Evolutionary conservation across 2,329 filamentous ascomycete species (phyloP).

Genomic region (Verticillium isaacii): DNA sequence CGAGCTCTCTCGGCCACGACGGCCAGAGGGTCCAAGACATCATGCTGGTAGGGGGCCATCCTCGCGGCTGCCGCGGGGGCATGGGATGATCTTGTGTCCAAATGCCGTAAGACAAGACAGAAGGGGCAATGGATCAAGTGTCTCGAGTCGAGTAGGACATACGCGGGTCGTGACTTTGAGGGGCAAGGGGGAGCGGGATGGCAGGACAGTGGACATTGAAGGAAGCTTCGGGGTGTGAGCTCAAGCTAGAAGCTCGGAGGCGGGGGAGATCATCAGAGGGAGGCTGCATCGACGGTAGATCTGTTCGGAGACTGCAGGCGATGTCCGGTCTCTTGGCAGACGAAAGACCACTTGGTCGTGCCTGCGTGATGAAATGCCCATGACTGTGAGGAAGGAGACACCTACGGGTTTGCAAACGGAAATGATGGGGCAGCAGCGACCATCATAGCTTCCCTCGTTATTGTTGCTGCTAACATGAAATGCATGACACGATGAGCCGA

Average conservation of each 20-base stretch:
- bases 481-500: no score
- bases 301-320: not conserved
- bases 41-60: not conserved
- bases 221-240: not conserved
- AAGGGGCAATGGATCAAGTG: not conserved
- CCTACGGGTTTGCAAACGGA: not conserved
- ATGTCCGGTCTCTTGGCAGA: no score
- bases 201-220: not conserved
- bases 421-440: not conserved
- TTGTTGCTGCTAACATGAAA: no score
- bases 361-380: no score
- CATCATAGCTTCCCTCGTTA: no score
- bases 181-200: not conserved
- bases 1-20: not conserved
- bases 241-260: not conserved
- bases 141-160: no score
- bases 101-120: not conserved
- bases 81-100: not conserved
- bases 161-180: not conserved
- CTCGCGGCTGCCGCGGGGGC: not conserved
- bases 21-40: not conserved
- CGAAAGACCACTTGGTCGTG: no score
- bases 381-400: no score
- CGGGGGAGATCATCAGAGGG: not conserved
- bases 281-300: not conserved